Evolutionary conservation across 768 basidiomycete species (phyloP).

Genomic region (Suillus subluteus): DNA sequence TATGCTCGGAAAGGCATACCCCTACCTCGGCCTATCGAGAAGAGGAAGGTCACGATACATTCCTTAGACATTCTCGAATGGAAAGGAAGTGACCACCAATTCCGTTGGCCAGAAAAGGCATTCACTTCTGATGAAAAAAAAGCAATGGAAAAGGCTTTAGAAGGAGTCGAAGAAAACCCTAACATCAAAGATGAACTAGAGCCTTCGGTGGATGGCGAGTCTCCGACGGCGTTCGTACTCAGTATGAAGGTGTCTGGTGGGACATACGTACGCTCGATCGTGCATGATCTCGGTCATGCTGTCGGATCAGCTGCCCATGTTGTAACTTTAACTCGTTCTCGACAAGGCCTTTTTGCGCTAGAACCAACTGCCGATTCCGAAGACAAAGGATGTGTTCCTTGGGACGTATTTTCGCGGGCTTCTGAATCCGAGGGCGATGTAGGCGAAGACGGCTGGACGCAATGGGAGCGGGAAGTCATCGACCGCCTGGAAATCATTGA

Average conservation of each 20-base stretch:
- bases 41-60: slow-evolving; percentile 81
- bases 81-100: slow-evolving; percentile 75
- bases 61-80: slow-evolving; percentile 80
- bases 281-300: slow-evolving; percentile 87
- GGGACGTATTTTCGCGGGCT: slow-evolving; percentile 74
- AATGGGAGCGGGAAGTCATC: slow-evolving; percentile 86
- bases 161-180: slow-evolving; percentile 46
- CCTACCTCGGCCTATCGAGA: slow-evolving; percentile 91
- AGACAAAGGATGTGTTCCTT: slow-evolving; percentile 69
- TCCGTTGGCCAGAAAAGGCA: slow-evolving; percentile 72
- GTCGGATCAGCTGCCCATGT: slow-evolving; percentile 92
- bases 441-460: slow-evolving; percentile 67
- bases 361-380: slow-evolving; percentile 47
- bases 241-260: slow-evolving; percentile 95
- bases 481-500: slow-evolving; percentile 65
- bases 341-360: slow-evolving; percentile 82
- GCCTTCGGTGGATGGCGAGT: slow-evolving; percentile 32
- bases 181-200: slow-evolving; percentile 40
- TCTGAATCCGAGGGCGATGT: slow-evolving; percentile 51
- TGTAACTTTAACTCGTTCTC: slow-evolving; percentile 84
- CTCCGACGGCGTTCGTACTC: slow-evolving; percentile 81
- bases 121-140: slow-evolving; percentile 70
- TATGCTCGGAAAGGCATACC: slow-evolving; percentile 92
- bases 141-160: slow-evolving; percentile 68
- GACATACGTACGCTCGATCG: slow-evolving; percentile 95